A percentile compares a stretch with the other conserved stretches of the same genome.
Conservation (phyloP, 1,284 basidiomycete genomes). For the Ceratobasidium sp. region DNA sequence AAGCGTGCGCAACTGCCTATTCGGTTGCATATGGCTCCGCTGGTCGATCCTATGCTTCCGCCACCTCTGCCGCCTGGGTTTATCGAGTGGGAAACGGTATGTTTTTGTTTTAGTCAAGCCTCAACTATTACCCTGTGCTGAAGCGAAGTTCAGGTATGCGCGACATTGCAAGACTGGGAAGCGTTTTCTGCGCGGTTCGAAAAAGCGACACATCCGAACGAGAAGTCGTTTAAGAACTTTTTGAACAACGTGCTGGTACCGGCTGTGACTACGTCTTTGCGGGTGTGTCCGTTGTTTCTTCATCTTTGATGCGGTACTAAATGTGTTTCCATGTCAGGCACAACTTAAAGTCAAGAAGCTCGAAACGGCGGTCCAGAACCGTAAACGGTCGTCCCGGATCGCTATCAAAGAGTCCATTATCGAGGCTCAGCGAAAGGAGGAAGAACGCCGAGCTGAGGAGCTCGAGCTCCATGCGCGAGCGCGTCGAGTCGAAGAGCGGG, state of each 20-base stretch:
- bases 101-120: conserved; percentile 54
- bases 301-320: background rate
- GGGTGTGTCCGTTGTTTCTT: conserved; percentile 60
- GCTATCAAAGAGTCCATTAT: conserved; percentile 71
- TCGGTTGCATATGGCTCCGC: conserved; percentile 43
- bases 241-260: conserved; percentile 77
- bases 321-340: conserved; percentile 64
- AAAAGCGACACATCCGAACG: conserved; percentile 81
- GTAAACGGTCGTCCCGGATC: conserved; percentile 88
- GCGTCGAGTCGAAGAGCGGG: conserved; percentile 71
- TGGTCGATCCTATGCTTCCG: conserved; percentile 48
- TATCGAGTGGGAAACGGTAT: conserved; percentile 87
- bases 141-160: conserved; percentile 61
- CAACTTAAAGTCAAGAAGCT: conserved; percentile 65
- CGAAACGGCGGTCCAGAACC: conserved; percentile 60
- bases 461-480: conserved; percentile 73
- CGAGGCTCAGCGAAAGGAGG: conserved; percentile 63
- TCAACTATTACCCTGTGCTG: background rate
- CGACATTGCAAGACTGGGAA: conserved; percentile 86
- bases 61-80: conserved; percentile 65
- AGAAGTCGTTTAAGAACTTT: conserved; percentile 80
- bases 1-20: conserved; percentile 49
- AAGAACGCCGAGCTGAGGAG: conserved; percentile 67
- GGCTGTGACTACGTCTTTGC: conserved; percentile 72
- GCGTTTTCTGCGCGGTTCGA: conserved; percentile 78